These are phyloP conservation scores for Trichoderma citrinoviride DNA, from an alignment of 2,329 filamentous ascomycete genomes.

Conservation along the genomic window DNA sequence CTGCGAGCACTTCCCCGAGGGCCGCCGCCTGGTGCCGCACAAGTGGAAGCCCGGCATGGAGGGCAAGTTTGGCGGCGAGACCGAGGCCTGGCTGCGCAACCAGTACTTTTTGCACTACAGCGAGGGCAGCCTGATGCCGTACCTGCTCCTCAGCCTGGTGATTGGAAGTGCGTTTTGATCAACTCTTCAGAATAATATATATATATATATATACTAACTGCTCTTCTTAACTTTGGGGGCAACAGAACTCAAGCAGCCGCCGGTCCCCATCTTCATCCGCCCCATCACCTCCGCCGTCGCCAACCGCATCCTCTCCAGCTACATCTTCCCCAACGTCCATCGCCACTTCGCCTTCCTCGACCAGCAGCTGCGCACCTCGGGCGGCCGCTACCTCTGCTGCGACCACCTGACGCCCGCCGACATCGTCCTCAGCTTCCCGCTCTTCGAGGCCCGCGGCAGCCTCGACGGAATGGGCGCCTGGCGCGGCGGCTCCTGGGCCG, in stretches of 20 bases:
- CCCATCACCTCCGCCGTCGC: constrained; percentile 50
- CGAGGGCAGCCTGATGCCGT: constrained; percentile 79
- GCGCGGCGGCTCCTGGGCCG: constrained; percentile 40
- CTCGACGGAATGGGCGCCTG: constrained; percentile 44
- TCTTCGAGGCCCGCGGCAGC: constrained; percentile 44
- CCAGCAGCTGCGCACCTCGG: constrained; percentile 46
- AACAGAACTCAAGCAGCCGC: constrained; percentile 44
- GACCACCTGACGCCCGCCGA: constrained; percentile 50
- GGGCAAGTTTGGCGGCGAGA: constrained; percentile 57
- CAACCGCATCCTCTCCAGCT: constrained; percentile 39
- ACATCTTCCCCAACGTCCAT: constrained; percentile 49
- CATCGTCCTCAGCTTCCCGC: constrained; percentile 52
- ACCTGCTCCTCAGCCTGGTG: constrained; percentile 63
- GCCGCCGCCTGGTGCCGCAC: constrained; percentile 49
- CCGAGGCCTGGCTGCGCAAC: constrained; percentile 58
- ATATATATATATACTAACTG: no score
- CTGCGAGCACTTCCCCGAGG: constrained; percentile 57
- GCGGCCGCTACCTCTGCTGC: constrained; percentile 50
- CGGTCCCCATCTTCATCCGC: constrained; percentile 53
- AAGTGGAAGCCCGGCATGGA: constrained; percentile 58
- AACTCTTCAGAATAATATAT: no score
- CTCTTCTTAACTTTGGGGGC: no score
- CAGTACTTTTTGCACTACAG: constrained; percentile 77
- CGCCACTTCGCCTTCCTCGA: constrained; percentile 51
- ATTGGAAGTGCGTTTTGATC: constrained; percentile 47